phyloP scores from a whole-genome alignment of 2,329 filamentous ascomycete genomes.

The Daldinia sp. region DNA sequence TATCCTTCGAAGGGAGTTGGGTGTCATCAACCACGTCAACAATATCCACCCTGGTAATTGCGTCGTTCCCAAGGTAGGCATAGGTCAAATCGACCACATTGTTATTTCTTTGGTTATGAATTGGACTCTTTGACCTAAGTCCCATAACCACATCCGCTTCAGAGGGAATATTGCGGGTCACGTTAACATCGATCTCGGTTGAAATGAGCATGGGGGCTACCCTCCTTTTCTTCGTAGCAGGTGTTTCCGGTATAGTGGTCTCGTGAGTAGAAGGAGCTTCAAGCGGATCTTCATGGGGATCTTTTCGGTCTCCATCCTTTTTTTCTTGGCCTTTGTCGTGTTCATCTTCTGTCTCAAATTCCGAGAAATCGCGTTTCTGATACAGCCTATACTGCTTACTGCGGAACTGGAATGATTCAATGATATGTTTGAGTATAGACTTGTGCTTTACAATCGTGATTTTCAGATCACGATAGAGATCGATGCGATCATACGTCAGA shows the following conservation, averaged over 20 bases:
- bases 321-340: constrained; percentile 10
- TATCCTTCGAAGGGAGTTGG: not conserved
- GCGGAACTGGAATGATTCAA: constrained; percentile 61
- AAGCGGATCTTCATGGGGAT: not conserved
- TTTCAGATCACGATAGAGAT: constrained; percentile 62
- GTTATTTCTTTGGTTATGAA: not conserved
- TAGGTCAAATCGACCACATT: not conserved
- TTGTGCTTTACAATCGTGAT: constrained; percentile 67
- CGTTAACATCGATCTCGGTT: constrained; percentile 28
- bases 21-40: constrained; percentile 35
- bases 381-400: constrained; percentile 59
- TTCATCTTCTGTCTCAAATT: constrained; percentile 27
- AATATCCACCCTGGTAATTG: constrained; percentile 42
- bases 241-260: constrained; percentile 1
- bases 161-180: constrained; percentile 39
- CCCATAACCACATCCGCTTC: constrained; percentile 38
- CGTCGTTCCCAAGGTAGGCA: constrained; percentile 41
- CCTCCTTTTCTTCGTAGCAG: constrained; percentile 40
- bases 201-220: constrained; percentile 39
- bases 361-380: constrained; percentile 34
- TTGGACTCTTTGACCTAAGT: not conserved
- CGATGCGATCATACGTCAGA: constrained; percentile 63
- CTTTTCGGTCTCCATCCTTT: not conserved
- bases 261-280: not conserved
- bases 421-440: constrained; percentile 63